Evolutionary conservation across 2,329 filamentous ascomycete species (phyloP), one percentile per base, ranked within the genome.

Genomic region (Colletotrichum sp.): DNA sequence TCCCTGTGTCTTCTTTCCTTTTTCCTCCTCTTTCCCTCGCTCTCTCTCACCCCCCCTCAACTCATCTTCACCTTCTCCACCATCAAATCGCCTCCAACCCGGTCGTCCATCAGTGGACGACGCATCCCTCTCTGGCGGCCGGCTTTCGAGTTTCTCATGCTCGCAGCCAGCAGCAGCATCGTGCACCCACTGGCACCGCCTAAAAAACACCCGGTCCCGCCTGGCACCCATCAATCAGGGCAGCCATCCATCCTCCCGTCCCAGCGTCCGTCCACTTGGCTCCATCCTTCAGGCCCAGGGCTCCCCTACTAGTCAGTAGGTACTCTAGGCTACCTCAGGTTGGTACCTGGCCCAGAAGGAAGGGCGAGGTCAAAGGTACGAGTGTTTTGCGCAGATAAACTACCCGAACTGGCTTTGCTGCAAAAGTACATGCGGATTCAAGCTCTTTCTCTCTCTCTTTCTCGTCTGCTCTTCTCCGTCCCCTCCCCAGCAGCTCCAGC

Each of bases 11-110:
- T 81, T 81, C 80, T 81, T 59, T 59, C 12, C 15, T 59, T 59
- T 59, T 59, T 30, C 27, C 3, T 30, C 7, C 27, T 84, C 83
- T 76, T 79, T 83, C 83, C 77, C 81, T 83, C 48, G 30, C 59
- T 55, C 59, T 55, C 59, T 34, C 36, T 82, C 82, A 79, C 79
- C 79, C 77, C 72, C 75, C 78, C 80, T 59, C 22, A 59, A 28
- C 22, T 16, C 27, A 59, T 64, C 61, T 28, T 64, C 59, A 61
- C 13, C 59, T 27, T 39, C 61, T 64, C 61, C 30, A 34, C 61
- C 34, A 19, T 64, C 61, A 16, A 27, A 27, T 44, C 36, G n/a
- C 27, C 11, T 64, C 19, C 34, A 60, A 16, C 32, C 9, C 34
- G 19, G 25, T 11, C n/a, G 52, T 30, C 25, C 28, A 30, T 57